Percentiles rank a stretch among this genome's conserved stretches.
These are phyloP conservation scores for Mortierella sp. DNA, from an alignment of 371 early-diverging fungal species.

Conservation along the genomic window DNA sequence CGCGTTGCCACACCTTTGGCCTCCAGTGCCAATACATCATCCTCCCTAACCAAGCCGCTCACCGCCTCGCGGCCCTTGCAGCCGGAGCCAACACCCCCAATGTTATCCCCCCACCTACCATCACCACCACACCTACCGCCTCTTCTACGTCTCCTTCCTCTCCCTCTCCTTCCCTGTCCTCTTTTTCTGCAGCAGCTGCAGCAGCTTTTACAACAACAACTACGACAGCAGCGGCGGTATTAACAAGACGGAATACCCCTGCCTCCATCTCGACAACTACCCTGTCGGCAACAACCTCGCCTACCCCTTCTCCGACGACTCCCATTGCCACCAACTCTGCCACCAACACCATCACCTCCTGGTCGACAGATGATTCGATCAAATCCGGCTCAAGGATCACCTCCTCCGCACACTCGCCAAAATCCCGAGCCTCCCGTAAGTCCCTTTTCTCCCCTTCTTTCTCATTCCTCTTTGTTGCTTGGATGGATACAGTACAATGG, in stretches of 20 bases:
- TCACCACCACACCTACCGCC: not conserved
- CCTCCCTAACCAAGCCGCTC: constrained; percentile 53
- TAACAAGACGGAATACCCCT: too few species aligned
- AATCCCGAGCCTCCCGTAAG: constrained; percentile 18
- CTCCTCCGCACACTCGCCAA: constrained; percentile 3
- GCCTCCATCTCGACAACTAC: not conserved
- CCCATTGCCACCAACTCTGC: constrained; percentile 1
- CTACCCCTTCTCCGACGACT: not conserved
- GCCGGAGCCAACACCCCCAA: constrained; percentile 6
- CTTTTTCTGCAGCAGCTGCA: too few species aligned
- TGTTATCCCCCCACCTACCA: not conserved
- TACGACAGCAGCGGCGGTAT: too few species aligned
- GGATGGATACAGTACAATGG: not conserved
- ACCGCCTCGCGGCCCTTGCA: constrained; percentile 45
- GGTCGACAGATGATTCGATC: not conserved
- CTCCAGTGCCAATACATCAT: constrained; percentile 55
- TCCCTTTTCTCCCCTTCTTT: not conserved
- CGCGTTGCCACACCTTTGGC: constrained; percentile 45
- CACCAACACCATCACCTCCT: not conserved
- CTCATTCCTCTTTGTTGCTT: not conserved
- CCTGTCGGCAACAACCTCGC: not conserved
- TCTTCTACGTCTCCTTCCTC: constrained; percentile 3
- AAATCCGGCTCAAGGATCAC: not conserved
- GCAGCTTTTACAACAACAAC: not conserved
- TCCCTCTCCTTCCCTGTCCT: not conserved